Base-by-base conservation (phyloP, 495 filamentous ascomycete species). In the Neurospora intermedia region DNA sequence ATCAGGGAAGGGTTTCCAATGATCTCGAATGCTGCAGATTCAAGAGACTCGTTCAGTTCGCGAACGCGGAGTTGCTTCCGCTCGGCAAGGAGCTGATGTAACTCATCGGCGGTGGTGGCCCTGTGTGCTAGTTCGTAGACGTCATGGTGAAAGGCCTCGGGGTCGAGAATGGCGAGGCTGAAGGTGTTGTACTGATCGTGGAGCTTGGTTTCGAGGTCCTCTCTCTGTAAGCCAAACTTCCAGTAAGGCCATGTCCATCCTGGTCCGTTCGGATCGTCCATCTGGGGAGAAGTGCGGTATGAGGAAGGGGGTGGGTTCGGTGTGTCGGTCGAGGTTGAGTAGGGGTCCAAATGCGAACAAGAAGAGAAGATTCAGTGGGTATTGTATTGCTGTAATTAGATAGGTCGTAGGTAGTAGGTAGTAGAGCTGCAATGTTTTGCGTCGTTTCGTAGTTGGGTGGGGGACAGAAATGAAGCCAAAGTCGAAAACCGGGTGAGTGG, bases 1-100 rank as follows among this genome's bases (percentile, higher is more conserved):
- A 86, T 84, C 48, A 86, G 80, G 35, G 77, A 77, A 40, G 85
- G 85, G 78, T 86, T 86, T 74, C 79, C 84, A 72, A 86, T 83
- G 73, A 86, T 86, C 77, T 86, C 83, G 72, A 84, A 77, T n/a
- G 85, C 82, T 42, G 84, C 84, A 43, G 83, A 84, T 74, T 85
- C 81, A 71, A 86, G 80, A 38, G 80, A 83, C 35, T 83, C 74
- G 75, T 86, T 84, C 71, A 86, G 74, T 76, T 86, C 84, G 62
- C 78, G 77, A 38, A 86, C 78, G 8, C 85, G 83, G 54, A 82
- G 82, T 48, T 84, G 75, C 80, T 85, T 85, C 74, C 85, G 84
- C 43, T 79, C 78, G 69, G 80, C 78, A 72, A 86, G 78, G n/a
- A 85, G 76, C 11, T 75, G 79, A 74, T 85, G 79, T 75, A 86